These are phyloP conservation scores for Saturnispora gosingensis DNA, from an alignment of 805 yeast species.

Conservation along the genomic window DNA sequence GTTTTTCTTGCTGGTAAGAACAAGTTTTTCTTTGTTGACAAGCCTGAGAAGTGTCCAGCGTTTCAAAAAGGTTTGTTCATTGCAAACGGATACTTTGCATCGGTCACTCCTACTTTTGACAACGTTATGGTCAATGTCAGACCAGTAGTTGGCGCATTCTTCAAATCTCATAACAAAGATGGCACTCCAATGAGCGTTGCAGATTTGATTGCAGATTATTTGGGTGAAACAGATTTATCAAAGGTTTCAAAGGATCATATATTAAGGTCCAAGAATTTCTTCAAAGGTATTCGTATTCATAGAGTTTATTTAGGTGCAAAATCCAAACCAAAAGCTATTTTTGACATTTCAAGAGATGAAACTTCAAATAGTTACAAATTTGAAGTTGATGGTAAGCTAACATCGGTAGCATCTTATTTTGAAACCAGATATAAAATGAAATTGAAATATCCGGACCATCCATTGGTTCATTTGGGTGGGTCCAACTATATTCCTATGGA, in stretches of 20 bases:
- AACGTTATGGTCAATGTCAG: slow-evolving; percentile 22
- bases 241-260: slow-evolving; percentile 8
- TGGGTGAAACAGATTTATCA: slow-evolving; percentile 14
- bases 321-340: slow-evolving; percentile 19
- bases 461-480: slow-evolving; percentile 22
- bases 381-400: slow-evolving; percentile 17
- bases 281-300: slow-evolving; percentile 19
- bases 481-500: slow-evolving; percentile 24
- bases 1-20: slow-evolving; percentile 18
- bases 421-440: slow-evolving; percentile 18
- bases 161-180: slow-evolving; percentile 20
- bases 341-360: slow-evolving; percentile 15
- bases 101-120: slow-evolving; percentile 23
- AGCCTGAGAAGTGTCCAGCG: slow-evolving; percentile 18
- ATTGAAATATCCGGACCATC: slow-evolving; percentile 21
- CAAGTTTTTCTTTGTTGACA: slow-evolving; percentile 18
- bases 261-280: slow-evolving; percentile 14
- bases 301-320: slow-evolving; percentile 18
- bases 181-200: slow-evolving; percentile 21
- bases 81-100: slow-evolving; percentile 24
- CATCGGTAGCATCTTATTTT: slow-evolving; percentile 22
- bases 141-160: slow-evolving; percentile 23
- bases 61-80: slow-evolving; percentile 23
- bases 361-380: slow-evolving; percentile 19
- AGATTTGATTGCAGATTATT: slow-evolving; percentile 20